phyloP scores from a whole-genome alignment of 75 land plant genomes.

The Larix kaempferi region DNA sequence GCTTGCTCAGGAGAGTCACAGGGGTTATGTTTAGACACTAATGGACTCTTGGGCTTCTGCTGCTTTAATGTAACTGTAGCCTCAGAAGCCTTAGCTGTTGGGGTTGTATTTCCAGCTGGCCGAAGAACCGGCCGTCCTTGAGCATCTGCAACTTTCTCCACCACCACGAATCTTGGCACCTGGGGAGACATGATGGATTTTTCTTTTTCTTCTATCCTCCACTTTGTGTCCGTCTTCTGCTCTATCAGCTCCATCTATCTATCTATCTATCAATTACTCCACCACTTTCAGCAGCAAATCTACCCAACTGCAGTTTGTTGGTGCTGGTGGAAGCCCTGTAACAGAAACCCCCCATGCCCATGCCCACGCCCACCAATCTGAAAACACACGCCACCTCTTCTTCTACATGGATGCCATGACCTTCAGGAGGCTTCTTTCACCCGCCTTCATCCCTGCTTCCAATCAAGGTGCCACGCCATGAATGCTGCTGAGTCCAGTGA shows the following conservation, averaged over 20 bases:
- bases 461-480: too few species aligned
- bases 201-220: background rate
- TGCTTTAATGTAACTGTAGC: background rate
- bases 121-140: constrained; percentile 1
- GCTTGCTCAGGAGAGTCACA: background rate
- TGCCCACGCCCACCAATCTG: background rate
- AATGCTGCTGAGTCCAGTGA: too few species aligned
- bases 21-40: background rate
- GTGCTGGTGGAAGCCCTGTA: background rate
- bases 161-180: too few species aligned
- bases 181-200: too few species aligned
- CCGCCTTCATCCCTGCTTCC: too few species aligned
- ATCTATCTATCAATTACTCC: background rate
- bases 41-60: background rate
- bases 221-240: background rate
- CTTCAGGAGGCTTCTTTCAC: too few species aligned
- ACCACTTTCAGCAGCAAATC: background rate
- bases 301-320: background rate
- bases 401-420: too few species aligned
- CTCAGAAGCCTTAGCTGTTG: background rate
- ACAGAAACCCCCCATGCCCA: background rate
- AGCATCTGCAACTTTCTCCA: background rate
- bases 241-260: background rate
- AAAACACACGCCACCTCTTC: background rate
- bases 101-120: constrained; percentile 6